Conservation (phyloP, 306 rosid genomes). For the Lathyrus tuberosus region DNA sequence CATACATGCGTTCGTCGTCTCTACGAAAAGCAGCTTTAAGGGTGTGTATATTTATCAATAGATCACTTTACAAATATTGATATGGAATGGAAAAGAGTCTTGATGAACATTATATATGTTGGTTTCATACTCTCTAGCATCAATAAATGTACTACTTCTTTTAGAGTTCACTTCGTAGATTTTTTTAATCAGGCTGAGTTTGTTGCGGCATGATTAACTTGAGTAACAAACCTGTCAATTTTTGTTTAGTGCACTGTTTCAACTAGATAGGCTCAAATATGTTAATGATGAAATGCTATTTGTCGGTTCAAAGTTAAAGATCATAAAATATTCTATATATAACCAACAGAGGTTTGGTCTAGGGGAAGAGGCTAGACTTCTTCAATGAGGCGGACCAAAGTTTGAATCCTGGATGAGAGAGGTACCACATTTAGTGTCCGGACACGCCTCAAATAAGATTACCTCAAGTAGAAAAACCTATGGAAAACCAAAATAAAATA, state of each 20-base stretch:
- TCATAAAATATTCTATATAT: not conserved
- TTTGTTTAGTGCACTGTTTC: constrained; percentile 2
- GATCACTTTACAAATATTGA: constrained; percentile 2
- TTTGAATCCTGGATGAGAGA: too few relatives aligned
- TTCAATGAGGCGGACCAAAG: too few relatives aligned
- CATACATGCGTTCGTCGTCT: constrained; percentile 85
- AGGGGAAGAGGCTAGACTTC: too few relatives aligned
- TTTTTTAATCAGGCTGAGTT: constrained; percentile 15
- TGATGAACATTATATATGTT: constrained; percentile 1
- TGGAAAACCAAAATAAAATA: too few relatives aligned
- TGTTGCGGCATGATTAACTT: constrained; percentile 14
- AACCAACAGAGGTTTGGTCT: too few relatives aligned
- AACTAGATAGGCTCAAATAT: constrained; percentile 15
- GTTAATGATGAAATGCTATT: constrained; percentile 16
- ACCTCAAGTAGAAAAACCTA: too few relatives aligned
- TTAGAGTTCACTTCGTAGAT: not conserved
- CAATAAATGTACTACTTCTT: constrained; percentile 3
- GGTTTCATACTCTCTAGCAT: constrained; percentile 19
- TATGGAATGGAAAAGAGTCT: constrained; percentile 14
- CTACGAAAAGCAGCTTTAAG: constrained; percentile 88
- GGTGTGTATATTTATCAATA: constrained; percentile 56
- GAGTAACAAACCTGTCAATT: constrained; percentile 6
- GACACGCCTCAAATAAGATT: too few relatives aligned
- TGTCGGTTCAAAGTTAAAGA: constrained; percentile 24
- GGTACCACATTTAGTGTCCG: too few relatives aligned